phyloP scores from a whole-genome alignment of 176 grass and related monocot species.

The Cymbopogon citratus region DNA sequence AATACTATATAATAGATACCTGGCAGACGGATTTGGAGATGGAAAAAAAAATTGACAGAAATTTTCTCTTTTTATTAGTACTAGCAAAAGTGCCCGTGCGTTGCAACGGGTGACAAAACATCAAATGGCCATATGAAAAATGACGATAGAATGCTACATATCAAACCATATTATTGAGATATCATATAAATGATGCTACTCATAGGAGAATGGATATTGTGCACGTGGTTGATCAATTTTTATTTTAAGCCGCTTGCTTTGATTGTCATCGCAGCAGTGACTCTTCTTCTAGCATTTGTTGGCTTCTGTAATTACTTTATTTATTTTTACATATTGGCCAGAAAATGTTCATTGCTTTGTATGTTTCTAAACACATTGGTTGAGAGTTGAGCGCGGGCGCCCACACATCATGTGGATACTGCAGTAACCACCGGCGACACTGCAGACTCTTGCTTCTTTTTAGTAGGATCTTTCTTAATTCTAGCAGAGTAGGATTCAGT shows the following conservation, averaged over 20 bases:
- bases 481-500: constrained; percentile 31
- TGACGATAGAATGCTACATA: no score
- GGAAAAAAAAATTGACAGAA: no score
- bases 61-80: no score
- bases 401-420: no score
- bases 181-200: background rate
- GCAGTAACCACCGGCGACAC: constrained; percentile 3
- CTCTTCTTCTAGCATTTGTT: constrained; percentile 84
- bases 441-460: constrained; percentile 54
- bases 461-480: constrained; percentile 33
- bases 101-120: no score
- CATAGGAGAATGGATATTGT: background rate
- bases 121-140: no score
- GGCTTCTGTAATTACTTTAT: constrained; percentile 67
- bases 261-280: constrained; percentile 66
- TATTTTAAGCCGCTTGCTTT: constrained; percentile 62
- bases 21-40: no score
- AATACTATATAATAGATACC: no score
- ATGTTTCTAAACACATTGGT: background rate
- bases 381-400: no score
- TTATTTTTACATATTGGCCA: background rate
- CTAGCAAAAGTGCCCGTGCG: no score
- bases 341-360: background rate
- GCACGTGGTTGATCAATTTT: no score
- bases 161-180: background rate